phyloP scores from a whole-genome alignment of 2,329 filamentous ascomycete species.

The Mycosphaerella arachidis region DNA sequence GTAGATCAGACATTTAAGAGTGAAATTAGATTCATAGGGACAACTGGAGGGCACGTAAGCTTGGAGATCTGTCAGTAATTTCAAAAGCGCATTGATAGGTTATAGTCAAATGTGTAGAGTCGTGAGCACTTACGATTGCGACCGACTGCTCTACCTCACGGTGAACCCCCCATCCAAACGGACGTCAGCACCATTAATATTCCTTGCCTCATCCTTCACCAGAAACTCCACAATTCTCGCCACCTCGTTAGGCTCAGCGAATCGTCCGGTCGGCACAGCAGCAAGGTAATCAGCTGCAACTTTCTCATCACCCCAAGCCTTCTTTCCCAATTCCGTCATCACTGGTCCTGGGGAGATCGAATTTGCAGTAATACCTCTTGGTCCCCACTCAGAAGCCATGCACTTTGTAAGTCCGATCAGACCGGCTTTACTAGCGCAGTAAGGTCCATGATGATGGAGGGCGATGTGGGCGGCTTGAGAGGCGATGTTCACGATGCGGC shows the following conservation, averaged over 20 bases:
- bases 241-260: slow-evolving; percentile 48
- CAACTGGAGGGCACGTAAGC: too few relatives aligned
- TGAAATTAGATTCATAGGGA: too few relatives aligned
- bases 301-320: slow-evolving; percentile 30
- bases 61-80: too few relatives aligned
- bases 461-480: slow-evolving; percentile 47
- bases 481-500: slow-evolving; percentile 45
- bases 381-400: slow-evolving; percentile 47
- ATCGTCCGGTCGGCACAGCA: slow-evolving; percentile 27
- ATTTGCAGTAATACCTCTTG: slow-evolving; percentile 44
- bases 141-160: slow-evolving; percentile 8
- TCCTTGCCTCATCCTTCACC: slow-evolving; percentile 33
- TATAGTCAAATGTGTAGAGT: too few relatives aligned
- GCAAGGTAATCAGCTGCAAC: slow-evolving; percentile 25
- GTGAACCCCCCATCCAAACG: slow-evolving; percentile 34
- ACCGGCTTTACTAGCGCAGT: slow-evolving; percentile 47
- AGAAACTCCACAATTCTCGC: slow-evolving; percentile 60
- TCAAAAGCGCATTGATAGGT: too few relatives aligned
- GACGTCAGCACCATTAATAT: slow-evolving; percentile 38
- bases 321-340: slow-evolving; percentile 44
- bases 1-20: too few relatives aligned
- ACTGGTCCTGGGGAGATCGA: slow-evolving; percentile 45
- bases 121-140: too few relatives aligned
- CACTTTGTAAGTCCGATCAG: slow-evolving; percentile 42
- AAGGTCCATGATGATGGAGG: slow-evolving; percentile 43